Base-by-base conservation (phyloP, 2,329 filamentous ascomycete genomes). In the Beauveria brongniartii region DNA sequence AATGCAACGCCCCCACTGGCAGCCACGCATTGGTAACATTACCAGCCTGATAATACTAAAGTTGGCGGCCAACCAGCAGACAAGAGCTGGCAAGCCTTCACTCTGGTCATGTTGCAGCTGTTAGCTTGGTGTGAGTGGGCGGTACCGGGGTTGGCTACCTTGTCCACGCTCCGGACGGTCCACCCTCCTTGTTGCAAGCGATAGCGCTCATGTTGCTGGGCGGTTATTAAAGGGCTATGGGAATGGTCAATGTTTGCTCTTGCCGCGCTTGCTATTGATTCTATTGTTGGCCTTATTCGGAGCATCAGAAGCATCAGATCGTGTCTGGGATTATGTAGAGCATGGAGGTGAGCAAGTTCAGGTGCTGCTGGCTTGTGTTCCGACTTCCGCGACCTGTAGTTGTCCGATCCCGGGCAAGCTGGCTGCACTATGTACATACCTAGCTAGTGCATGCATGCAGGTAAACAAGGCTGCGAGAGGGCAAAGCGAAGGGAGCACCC, bases 81-180 rank as follows among this genome's bases (percentile, higher is more conserved):
- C 28, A 37, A 40, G 10, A 46, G n/a, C 26, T 4, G 26, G 37
- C 37, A 47, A 46, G 41, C 26, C 22, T 34, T 37, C 34, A 50
- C 24, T 59, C 34, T 53, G n/a, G 10, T 30, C 7, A 40, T 46
- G 57, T 53, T 47, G 48, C 50, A 59, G 41, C 28, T 37, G 16
- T 53, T 46, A 59, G 57, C 41, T 43, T 53, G 57, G 57, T 59
- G 57, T 59, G 57, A 54, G 57, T 59, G 57, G 57, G 28, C 47
- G 22, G 6, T 26, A 28, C 55, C 34, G 30, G 55, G 55, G 22
- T 50, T 28, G 12, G 5, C 55, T 28, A 41, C 55, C 55, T 41
- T 50, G 55, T 57, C 44, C 30, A 18, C 55, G 47, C 55, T 57
- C 20, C 22, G 50, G 55, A 50, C 16, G 55, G 46, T 48, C 55